Conservation (phyloP, 1,284 basidiomycete genomes). For the Tremellales sp. region DNA sequence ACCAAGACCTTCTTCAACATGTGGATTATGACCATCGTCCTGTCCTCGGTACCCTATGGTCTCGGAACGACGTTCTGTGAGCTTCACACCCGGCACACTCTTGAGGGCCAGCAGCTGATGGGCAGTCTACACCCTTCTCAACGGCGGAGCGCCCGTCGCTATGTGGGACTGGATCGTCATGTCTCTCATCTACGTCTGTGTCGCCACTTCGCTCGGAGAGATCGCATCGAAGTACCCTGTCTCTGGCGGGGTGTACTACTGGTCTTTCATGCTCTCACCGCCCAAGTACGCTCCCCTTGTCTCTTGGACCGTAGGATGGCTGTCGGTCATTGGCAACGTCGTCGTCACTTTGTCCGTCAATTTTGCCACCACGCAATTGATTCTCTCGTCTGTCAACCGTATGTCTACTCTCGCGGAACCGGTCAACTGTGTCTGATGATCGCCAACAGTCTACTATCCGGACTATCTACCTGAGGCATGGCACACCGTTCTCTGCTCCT, state of each 20-base stretch:
- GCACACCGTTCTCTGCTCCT: slow-evolving; percentile 41
- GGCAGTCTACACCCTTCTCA: slow-evolving; percentile 28
- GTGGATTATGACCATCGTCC: slow-evolving; percentile 32
- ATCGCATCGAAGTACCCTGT: slow-evolving; percentile 49
- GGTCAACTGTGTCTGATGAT: background rate
- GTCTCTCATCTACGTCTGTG: slow-evolving; percentile 47
- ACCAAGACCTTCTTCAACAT: slow-evolving; percentile 22
- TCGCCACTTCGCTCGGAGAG: slow-evolving; percentile 50
- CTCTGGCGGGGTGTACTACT: slow-evolving; percentile 50
- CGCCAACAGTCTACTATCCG: slow-evolving; percentile 17
- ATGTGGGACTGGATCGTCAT: slow-evolving; percentile 49
- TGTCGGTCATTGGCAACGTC: slow-evolving; percentile 49
- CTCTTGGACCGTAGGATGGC: slow-evolving; percentile 50
- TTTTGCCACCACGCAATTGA: slow-evolving; percentile 49
- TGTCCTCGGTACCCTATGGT: slow-evolving; percentile 34
- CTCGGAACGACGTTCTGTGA: slow-evolving; percentile 30
- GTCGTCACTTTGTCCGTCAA: slow-evolving; percentile 49
- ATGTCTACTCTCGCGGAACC: background rate
- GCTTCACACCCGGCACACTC: too few relatives aligned
- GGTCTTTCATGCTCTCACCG: slow-evolving; percentile 47
- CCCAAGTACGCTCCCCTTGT: slow-evolving; percentile 39
- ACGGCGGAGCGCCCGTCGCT: slow-evolving; percentile 34
- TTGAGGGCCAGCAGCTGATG: background rate
- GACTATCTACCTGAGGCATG: slow-evolving; percentile 26
- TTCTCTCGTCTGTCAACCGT: slow-evolving; percentile 32